Conservation (phyloP, 2,329 filamentous ascomycete species). For the Talaromyces sp. region DNA sequence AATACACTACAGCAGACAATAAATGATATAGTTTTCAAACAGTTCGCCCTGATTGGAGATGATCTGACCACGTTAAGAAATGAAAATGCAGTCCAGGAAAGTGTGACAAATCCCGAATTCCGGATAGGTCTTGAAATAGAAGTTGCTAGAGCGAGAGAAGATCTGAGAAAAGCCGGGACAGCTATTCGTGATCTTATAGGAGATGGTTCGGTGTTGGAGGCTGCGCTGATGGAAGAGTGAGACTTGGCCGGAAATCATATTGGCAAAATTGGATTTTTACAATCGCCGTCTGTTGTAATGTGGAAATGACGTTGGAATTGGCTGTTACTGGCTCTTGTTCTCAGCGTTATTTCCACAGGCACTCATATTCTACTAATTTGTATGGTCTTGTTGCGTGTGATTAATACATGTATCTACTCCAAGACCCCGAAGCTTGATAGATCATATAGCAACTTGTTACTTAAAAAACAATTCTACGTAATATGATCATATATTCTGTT, state of each 20-base stretch:
- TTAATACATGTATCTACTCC: not conserved
- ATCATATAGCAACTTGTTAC: not conserved
- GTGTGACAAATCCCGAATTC: conserved; percentile 3
- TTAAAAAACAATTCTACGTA: not conserved
- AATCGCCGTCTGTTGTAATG: too few species aligned
- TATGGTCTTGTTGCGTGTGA: not conserved
- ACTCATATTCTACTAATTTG: too few species aligned
- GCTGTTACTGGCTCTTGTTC: too few species aligned
- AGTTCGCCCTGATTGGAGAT: not conserved
- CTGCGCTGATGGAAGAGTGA: not conserved
- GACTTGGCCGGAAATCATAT: conserved; percentile 1
- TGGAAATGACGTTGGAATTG: too few species aligned
- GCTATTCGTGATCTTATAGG: not conserved
- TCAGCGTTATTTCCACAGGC: too few species aligned
- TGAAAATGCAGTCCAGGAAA: conserved; percentile 5
- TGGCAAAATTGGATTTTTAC: too few species aligned
- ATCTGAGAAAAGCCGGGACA: not conserved
- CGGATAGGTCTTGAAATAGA: not conserved
- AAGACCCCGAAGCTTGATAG: not conserved
- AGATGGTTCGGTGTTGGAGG: not conserved
- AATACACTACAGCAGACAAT: conserved; percentile 2
- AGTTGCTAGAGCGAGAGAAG: conserved; percentile 2
- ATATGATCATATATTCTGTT: not conserved
- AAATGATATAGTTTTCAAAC: not conserved
- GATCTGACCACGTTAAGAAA: conserved; percentile 3